A percentile compares a stretch with the other conserved stretches of the same genome.
Conservation (phyloP, 352 stramenopile genomes). For the Globisporangium perplexum region DNA sequence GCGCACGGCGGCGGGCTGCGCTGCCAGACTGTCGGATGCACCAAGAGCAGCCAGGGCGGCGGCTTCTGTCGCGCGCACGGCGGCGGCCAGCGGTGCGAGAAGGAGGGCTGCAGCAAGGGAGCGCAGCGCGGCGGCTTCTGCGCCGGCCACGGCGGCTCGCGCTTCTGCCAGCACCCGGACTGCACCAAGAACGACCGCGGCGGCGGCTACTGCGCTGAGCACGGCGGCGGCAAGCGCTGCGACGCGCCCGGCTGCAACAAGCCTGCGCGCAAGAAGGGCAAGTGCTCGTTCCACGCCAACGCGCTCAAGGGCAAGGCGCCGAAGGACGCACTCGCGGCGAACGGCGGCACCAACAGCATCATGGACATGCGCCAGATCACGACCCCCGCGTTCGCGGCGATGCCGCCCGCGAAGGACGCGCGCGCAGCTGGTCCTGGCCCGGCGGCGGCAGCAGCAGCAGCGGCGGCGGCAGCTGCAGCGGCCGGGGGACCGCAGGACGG, state of each 20-base stretch:
- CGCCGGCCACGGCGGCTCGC: conserved; percentile 70
- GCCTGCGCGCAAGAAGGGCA: conserved; percentile 79
- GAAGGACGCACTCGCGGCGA: conserved; percentile 34
- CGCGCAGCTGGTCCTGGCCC: conserved; percentile 8
- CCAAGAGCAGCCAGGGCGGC: conserved; percentile 77
- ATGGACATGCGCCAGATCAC: conserved; percentile 85
- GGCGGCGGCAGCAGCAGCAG: conserved; percentile 29
- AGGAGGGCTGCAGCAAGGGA: conserved; percentile 81
- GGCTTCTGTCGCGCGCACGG: conserved; percentile 84
- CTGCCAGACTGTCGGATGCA: conserved; percentile 67
- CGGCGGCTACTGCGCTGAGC: conserved; percentile 80
- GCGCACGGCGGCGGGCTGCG: conserved; percentile 76
- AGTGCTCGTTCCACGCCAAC: conserved; percentile 84
- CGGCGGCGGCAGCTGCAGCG: conserved; percentile 31
- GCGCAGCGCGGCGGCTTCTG: conserved; percentile 78
- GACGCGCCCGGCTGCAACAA: conserved; percentile 73
- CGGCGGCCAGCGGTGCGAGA: conserved; percentile 76
- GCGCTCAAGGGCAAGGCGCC: conserved; percentile 60
- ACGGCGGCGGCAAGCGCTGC: conserved; percentile 83
- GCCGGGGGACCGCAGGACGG: conserved; percentile 10
- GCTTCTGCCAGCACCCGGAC: conserved; percentile 79
- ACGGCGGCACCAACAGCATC: conserved; percentile 41
- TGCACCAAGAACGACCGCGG: conserved; percentile 87
- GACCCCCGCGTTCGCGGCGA: conserved; percentile 35
- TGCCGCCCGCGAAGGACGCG: conserved; percentile 34